Conservation (phyloP, 106 monocot species). For the Amphibolis antarctica region DNA sequence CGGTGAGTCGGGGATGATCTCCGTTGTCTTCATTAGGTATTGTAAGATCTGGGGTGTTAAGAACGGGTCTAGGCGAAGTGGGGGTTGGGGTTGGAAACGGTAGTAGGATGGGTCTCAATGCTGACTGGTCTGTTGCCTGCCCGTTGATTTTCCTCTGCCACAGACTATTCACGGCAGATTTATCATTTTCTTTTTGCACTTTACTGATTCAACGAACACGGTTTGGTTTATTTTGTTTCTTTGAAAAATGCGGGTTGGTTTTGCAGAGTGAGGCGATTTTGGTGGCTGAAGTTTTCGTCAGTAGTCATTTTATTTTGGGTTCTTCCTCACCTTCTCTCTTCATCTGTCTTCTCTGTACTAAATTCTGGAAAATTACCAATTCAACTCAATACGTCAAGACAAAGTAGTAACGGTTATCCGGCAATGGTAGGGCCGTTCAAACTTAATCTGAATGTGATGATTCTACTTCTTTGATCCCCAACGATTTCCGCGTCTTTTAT, state of each 20-base stretch:
- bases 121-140: background rate
- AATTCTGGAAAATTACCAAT: background rate
- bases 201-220: background rate
- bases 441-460: background rate
- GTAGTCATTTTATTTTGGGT: background rate
- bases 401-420: background rate
- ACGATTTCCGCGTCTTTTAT: background rate
- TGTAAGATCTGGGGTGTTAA: background rate
- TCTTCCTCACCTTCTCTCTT: background rate
- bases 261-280: background rate
- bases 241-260: slow-evolving; percentile 1
- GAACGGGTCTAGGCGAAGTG: background rate
- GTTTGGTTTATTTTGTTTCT: background rate
- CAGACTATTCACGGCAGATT: too few species aligned
- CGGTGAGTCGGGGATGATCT: background rate
- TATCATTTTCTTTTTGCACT: background rate
- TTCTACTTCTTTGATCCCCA: background rate
- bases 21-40: background rate
- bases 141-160: background rate
- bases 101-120: background rate
- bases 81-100: background rate
- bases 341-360: background rate
- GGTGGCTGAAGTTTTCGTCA: background rate
- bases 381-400: background rate
- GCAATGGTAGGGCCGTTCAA: background rate